A percentile compares a stretch with the other conserved stretches of the same genome.
Conservation (phyloP, 2,329 filamentous ascomycete genomes). For the Cladosporium sphaerospermum region DNA sequence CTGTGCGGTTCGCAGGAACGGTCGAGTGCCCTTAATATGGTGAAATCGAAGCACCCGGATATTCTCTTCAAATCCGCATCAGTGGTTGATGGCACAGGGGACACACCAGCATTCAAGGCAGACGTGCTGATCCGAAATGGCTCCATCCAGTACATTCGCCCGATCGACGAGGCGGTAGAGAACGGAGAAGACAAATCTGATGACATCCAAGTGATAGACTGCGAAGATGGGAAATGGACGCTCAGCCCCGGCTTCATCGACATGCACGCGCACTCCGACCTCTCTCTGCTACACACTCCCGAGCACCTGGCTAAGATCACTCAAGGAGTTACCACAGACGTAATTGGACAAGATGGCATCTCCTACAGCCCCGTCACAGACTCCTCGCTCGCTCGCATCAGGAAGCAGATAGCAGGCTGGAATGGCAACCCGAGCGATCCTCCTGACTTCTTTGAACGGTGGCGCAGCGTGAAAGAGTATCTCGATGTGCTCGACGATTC, state of each 20-base stretch:
- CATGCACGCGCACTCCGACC: constrained; percentile 28
- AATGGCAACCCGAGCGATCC: constrained; percentile 23
- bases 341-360: constrained; percentile 28
- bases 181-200: neutral
- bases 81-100: constrained; percentile 23
- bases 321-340: constrained; percentile 25
- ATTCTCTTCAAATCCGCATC: constrained; percentile 20
- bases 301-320: constrained; percentile 25
- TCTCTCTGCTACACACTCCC: constrained; percentile 24
- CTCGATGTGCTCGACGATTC: constrained; percentile 22
- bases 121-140: constrained; percentile 18
- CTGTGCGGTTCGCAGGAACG: too few species aligned
- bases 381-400: constrained; percentile 19
- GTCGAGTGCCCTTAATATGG: neutral
- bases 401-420: constrained; percentile 27
- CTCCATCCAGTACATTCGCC: constrained; percentile 15
- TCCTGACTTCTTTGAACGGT: constrained; percentile 23
- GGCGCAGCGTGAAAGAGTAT: constrained; percentile 23
- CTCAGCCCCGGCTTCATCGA: constrained; percentile 27
- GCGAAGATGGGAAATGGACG: constrained; percentile 21
- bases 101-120: constrained; percentile 17
- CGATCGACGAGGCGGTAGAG: neutral
- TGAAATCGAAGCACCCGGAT: neutral
- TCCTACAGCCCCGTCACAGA: constrained; percentile 23
- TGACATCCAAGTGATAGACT: constrained; percentile 19